Conservation (phyloP, 805 yeast species). For the Isabelozyma pseudorhagii region DNA sequence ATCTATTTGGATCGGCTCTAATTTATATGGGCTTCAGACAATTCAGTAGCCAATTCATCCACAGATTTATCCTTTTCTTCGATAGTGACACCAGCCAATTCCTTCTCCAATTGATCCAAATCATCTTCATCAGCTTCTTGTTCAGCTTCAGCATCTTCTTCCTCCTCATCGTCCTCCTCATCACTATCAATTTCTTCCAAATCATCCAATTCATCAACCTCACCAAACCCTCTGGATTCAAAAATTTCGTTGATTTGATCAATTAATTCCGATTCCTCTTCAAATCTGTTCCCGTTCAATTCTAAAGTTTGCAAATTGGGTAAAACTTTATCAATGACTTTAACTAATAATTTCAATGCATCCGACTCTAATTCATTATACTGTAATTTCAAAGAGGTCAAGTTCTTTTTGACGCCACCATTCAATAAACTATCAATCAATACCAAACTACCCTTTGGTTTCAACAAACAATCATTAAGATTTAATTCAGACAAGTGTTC, state of each 20-base stretch:
- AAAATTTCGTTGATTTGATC: conserved; percentile 61
- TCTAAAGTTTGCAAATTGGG: conserved; percentile 66
- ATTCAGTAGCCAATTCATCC: conserved; percentile 55
- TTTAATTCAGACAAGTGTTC: conserved; percentile 67
- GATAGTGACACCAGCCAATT: conserved; percentile 46
- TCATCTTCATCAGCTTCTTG: conserved; percentile 53
- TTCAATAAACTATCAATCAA: conserved; percentile 46
- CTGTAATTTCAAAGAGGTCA: conserved; percentile 70
- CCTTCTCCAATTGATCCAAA: conserved; percentile 44
- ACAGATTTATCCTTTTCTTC: conserved; percentile 44
- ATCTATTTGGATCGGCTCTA: conserved; percentile 1
- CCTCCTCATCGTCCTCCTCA: conserved; percentile 63
- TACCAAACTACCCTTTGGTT: conserved; percentile 67
- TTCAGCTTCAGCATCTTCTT: conserved; percentile 47
- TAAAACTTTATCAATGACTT: conserved; percentile 51
- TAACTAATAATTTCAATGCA: conserved; percentile 57
- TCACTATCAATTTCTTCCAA: conserved; percentile 79
- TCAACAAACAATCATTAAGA: conserved; percentile 84
- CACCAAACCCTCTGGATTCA: conserved; percentile 72
- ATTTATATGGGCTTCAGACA: conserved; percentile 52
- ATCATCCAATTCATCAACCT: conserved; percentile 90
- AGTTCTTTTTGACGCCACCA: conserved; percentile 34
- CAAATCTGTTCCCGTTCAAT: conserved; percentile 89
- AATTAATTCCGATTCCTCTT: conserved; percentile 77
- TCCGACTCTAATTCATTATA: conserved; percentile 79